Evolutionary conservation across 192 early-diverging fungal genomes (phyloP), one percentile per base, ranked within the genome.

Genomic region (Linnemannia zychae): DNA sequence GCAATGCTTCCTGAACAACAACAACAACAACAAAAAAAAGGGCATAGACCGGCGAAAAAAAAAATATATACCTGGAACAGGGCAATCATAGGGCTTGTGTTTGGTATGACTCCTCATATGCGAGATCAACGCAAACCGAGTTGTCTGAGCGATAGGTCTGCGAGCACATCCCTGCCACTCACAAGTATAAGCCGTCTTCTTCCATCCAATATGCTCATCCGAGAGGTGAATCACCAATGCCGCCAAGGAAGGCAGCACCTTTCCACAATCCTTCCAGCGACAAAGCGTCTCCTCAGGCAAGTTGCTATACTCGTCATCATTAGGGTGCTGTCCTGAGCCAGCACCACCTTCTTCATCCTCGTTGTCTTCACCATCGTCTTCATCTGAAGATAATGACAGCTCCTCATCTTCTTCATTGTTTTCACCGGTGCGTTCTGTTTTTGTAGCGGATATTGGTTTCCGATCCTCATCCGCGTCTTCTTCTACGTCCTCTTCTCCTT

Each of bases 191-290:
- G 87, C 84, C 7, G 89, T 86, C 69, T 86, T 86, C 67, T 91
- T 92, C 89, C 90, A 90, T 31, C 92, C 92, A 33, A 92, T 88
- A 74, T 92, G 92, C 33, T 90, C 91, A 74, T 91, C 85, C n/a
- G 90, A 91, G 2, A 91, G 68, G 73, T 91, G 90, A 40, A 86
- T 71, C 3, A 83, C 87, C 33, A 91, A 68, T 0, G 79, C 72
- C 7, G 80, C 65, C 22, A 88, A 71, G 15, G 82, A 79, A 2
- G 84, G 78, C 71, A 88, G 80, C 7, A 80, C 46, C 36, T 80
- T 75, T 60, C 71, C 65, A 67, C 90, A 91, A 33, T 84, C 77
- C 34, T 89, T 89, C 90, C 90, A 91, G 2, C 85, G 84, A 72
- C 90, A 91, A 22, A 87, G 33, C 9, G 74, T 85, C 52, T 76